Conservation (phyloP, 306 rosid genomes). For the Rosa multiflora region DNA sequence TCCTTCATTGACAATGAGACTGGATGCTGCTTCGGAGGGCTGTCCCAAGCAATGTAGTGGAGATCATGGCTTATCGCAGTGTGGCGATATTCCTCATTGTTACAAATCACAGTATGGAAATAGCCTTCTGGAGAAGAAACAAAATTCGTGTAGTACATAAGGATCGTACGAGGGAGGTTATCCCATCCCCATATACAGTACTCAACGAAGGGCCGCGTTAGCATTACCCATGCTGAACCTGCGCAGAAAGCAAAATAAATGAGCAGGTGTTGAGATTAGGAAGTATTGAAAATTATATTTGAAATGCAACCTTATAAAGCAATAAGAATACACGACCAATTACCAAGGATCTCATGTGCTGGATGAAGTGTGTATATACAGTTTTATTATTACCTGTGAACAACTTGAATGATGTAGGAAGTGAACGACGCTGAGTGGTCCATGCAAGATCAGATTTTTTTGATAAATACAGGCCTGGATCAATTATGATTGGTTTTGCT, state of each 20-base stretch:
- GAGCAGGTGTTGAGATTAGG: not conserved
- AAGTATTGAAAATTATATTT: not conserved
- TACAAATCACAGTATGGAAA: slow-evolving; percentile 86
- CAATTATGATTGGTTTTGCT: slow-evolving; percentile 84
- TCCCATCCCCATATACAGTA: slow-evolving; percentile 99
- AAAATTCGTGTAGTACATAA: slow-evolving; percentile 87
- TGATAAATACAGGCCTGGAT: slow-evolving; percentile 59
- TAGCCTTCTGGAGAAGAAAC: slow-evolving; percentile 92
- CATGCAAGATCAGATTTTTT: slow-evolving; percentile 75
- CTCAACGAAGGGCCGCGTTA: slow-evolving; percentile 75
- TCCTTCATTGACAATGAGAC: slow-evolving; percentile 64
- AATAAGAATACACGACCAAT: not conserved
- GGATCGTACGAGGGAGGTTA: slow-evolving; percentile 84
- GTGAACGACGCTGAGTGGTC: slow-evolving; percentile 84
- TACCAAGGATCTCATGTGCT: not conserved
- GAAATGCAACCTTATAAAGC: not conserved
- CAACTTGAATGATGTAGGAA: slow-evolving; percentile 79
- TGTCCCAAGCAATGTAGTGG: slow-evolving; percentile 99
- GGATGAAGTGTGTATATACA: not conserved
- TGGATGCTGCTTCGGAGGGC: slow-evolving; percentile 97
- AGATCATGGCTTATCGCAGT: slow-evolving; percentile 86
- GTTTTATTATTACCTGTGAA: slow-evolving; percentile 60
- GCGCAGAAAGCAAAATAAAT: slow-evolving; percentile 22
- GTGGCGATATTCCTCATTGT: slow-evolving; percentile 60
- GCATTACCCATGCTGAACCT: slow-evolving; percentile 98